A percentile compares a stretch with the other conserved stretches of the same genome.
phyloP scores from a whole-genome alignment of 1,284 basidiomycete species.

The Gomphus bonarii region DNA sequence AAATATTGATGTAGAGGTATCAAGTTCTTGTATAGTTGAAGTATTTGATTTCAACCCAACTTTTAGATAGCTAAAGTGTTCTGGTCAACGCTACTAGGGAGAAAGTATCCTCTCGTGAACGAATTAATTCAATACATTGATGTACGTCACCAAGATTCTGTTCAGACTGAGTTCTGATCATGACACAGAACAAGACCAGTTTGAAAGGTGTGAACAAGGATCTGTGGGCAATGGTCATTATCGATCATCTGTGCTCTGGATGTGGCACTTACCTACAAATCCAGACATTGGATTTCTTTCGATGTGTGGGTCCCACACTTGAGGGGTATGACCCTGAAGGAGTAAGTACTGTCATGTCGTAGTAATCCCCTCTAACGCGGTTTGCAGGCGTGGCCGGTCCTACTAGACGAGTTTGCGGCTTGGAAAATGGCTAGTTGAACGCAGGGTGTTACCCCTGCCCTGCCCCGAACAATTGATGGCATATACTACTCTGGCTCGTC shows the following conservation, averaged over 20 bases:
- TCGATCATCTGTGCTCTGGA: neutral
- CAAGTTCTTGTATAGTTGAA: conserved; percentile 3
- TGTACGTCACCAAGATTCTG: conserved; percentile 29
- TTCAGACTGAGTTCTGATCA: conserved; percentile 1
- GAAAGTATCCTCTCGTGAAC: conserved; percentile 50
- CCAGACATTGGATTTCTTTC: conserved; percentile 66
- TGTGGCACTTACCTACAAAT: neutral
- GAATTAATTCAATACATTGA: conserved; percentile 54
- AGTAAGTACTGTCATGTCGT: conserved; percentile 29
- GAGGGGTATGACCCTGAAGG: conserved; percentile 62
- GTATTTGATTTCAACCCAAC: neutral
- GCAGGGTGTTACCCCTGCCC: neutral
- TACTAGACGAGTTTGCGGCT: conserved; percentile 62
- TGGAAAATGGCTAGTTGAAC: conserved; percentile 39
- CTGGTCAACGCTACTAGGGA: conserved; percentile 60
- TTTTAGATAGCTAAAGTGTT: conserved; percentile 55
- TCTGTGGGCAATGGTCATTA: conserved; percentile 68
- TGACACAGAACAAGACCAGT: conserved; percentile 40
- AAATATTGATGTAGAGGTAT: conserved; percentile 72
- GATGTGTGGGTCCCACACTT: conserved; percentile 46
- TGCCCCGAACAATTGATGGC: neutral
- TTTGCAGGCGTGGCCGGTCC: conserved; percentile 63
- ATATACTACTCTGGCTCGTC: neutral
- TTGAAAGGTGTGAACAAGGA: conserved; percentile 75
- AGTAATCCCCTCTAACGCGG: conserved; percentile 4